Percentiles rank a stretch among this genome's conserved stretches.
These are phyloP conservation scores for Tolypocladium ovalisporum DNA, from an alignment of 2,329 filamentous ascomycete species.

Conservation along the genomic window DNA sequence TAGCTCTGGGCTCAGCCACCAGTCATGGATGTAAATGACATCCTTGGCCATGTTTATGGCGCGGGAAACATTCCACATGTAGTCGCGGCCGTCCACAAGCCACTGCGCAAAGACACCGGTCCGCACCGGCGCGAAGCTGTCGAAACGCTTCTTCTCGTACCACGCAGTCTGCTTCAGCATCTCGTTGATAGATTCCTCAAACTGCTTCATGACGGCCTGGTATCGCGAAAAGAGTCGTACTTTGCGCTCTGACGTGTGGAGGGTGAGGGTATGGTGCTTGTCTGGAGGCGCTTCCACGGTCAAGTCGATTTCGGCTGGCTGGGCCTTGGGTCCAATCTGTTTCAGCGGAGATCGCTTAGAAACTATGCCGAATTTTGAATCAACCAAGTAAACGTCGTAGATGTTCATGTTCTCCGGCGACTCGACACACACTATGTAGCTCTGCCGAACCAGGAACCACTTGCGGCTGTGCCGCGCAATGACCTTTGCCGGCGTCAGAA, in stretches of 20 bases:
- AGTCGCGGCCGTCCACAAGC: conserved; percentile 92
- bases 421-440: conserved; percentile 96
- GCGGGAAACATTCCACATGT: conserved; percentile 98
- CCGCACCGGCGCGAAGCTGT: conserved; percentile 86
- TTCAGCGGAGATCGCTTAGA: conserved; percentile 54
- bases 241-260: conserved; percentile 88
- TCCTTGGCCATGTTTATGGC: conserved; percentile 96
- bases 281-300: conserved; percentile 23
- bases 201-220: conserved; percentile 80
- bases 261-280: conserved; percentile 74
- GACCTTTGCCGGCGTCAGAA: conserved; percentile 67
- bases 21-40: conserved; percentile 98
- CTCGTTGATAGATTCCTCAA: conserved; percentile 81
- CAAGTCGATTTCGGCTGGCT: conserved; percentile 36
- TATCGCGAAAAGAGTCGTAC: conserved; percentile 85
- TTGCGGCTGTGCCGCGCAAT: conserved; percentile 80
- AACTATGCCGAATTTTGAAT: conserved; percentile 74
- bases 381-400: conserved; percentile 96
- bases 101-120: conserved; percentile 84
- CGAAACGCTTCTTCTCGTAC: conserved; percentile 75
- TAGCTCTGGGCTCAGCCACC: conserved; percentile 95
- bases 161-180: conserved; percentile 79
- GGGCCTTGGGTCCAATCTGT: conserved; percentile 46
- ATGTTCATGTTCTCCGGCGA: conserved; percentile 98
- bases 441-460: conserved; percentile 97